Base-by-base conservation (phyloP, 257 asterid genomes). In the Verbascum thapsus region DNA sequence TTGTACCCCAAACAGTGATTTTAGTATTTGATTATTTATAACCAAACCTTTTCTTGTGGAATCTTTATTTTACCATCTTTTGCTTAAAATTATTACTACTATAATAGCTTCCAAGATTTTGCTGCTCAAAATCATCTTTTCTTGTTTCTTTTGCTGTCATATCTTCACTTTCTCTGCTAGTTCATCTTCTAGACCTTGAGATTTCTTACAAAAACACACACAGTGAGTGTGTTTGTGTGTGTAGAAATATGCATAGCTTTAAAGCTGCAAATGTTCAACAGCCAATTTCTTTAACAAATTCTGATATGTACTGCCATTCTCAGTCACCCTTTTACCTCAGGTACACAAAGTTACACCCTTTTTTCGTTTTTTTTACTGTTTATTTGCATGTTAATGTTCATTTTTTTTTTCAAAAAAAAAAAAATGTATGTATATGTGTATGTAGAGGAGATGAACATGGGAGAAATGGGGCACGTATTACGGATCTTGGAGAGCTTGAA, bases 401-500 rank as follows among this genome's bases (percentile, higher is more conserved):
- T 35, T 6, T n/a, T n/a, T n/a, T n/a, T n/a, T n/a, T n/a, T n/a
- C n/a, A n/a, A n/a, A n/a, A n/a, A n/a, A n/a, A n/a, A n/a, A n/a
- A n/a, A n/a, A n/a, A n/a, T 47, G 19, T 39, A 3, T 62, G 30
- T 64, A 11, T 53, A 4, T 35, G 44, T 64, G 16, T 48, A 10
- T 65, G 42, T 51, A 85, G 92, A 68, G 80, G 80, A 22, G 82
- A 74, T 53, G 94, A 80, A 18, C 66, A 64, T 62, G 76, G 75
- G 34, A 71, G 74, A 61, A 69, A 60, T 72, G 80, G 75, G 17
- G 30, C 72, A 10, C 73, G 79, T 18, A 69, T 66, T 68, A 63
- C 49, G 62, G 83, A 83, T 74, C 69, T 75, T 63, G 95, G 82
- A 55, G 96, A 85, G 72, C 85, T 85, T 65, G 81, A 80, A 60